Evolutionary conservation across 805 yeast genomes (phyloP), one percentile per base, ranked within the genome.

Genomic region (Saccharomycopsis capsularis): DNA sequence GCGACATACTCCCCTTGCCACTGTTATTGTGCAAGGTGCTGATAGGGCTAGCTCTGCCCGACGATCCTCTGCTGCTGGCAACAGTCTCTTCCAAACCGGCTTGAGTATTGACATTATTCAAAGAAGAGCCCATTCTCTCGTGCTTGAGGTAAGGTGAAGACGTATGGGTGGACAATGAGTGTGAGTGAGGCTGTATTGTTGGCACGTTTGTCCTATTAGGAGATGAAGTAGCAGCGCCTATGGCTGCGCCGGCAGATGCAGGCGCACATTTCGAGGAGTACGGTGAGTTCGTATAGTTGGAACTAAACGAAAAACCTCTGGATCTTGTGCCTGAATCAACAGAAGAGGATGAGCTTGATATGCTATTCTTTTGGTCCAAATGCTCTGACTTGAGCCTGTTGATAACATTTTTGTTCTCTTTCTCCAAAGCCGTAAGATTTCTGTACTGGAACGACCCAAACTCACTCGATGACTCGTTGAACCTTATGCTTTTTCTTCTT

Each of bases 361-460:
- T 63, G 44, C 78, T 73, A 24, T 40, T 49, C 22, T 45, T 46
- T 56, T 78, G 30, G 23, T 48, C 51, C 30, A 81, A 86, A 63
- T 87, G 95, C 62, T 91, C 98, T 27, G 74, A 82, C 59, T 89
- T 85, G 60, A 93, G 74, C 54, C 96, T 70, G 59, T 86, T 85
- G 55, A 93, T 88, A 13, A 85, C 90, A 65, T 90, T 97, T 60
- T 87, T 88, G 61, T 93, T 93, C 6, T 96, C 97, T 58, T 85
- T 85, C 57, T 93, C 98, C 48, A 95, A 73, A 4, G 93, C 93
- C 3, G 91, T 82, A 54, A 93, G 68, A 62, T 93, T 93, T 56
- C 96, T 74, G 66, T 86, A 93, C 51, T 86, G 82, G 64, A 93
- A 93, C 3, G 93, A 82, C 0, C 99, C 99, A 74, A 93, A 93